Percentiles rank a stretch among this genome's conserved stretches.
Evolutionary conservation across 1,139 yeast species (phyloP).

Genomic region (Neolecta irregularis): DNA sequence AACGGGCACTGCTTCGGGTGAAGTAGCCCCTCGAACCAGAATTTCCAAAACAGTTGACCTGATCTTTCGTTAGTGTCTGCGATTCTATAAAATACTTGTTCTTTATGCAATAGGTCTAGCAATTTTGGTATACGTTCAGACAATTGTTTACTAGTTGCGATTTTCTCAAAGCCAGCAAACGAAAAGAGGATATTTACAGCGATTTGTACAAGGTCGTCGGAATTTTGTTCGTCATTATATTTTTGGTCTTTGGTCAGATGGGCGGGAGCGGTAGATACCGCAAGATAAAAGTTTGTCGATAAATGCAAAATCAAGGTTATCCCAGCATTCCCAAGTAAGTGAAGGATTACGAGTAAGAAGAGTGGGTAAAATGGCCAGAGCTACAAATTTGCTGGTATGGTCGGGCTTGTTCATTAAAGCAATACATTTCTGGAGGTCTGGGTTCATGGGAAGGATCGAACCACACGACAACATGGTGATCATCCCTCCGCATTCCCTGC

Average conservation of each 20-base stretch:
- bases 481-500: not conserved
- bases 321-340: conserved; percentile 5
- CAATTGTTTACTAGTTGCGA: conserved; percentile 3
- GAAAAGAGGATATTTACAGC: conserved; percentile 8
- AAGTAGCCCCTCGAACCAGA: no score
- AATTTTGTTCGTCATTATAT: not conserved
- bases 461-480: not conserved
- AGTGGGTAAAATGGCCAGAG: conserved; percentile 8
- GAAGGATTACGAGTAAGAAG: conserved; percentile 5
- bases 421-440: conserved; percentile 6
- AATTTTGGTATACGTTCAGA: conserved; percentile 6
- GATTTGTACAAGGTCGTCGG: conserved; percentile 5
- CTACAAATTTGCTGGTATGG: conserved; percentile 9
- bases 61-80: no score
- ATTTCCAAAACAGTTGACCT: no score
- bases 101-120: not conserved
- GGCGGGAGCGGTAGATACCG: not conserved
- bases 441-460: not conserved
- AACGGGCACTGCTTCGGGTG: no score
- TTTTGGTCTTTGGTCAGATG: not conserved
- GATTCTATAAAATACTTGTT: not conserved
- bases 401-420: conserved; percentile 8
- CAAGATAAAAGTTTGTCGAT: conserved; percentile 6
- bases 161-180: conserved; percentile 4
- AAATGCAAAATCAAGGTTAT: conserved; percentile 6